Evolutionary conservation across 768 basidiomycete genomes (phyloP), one percentile per base, ranked within the genome.

Genomic region (Boletales sp.): DNA sequence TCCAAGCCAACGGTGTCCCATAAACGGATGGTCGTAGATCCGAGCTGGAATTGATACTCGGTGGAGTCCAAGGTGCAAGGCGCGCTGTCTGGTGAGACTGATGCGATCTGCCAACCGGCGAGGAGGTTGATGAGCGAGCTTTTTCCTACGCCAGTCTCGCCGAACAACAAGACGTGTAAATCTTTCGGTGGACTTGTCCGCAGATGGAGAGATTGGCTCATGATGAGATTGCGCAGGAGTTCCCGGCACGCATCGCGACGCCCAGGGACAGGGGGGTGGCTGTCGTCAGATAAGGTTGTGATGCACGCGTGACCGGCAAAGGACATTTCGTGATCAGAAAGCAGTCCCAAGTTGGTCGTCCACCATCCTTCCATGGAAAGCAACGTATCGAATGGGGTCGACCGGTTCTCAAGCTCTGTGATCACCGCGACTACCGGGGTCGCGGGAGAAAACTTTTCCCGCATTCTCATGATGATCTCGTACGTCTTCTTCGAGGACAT

Each of bases 281-380:
- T 59, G 40, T 45, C 15, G 35, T 64, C 62, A 15, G 49, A 38
- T 13, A 65, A 36, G 4, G 71, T 66, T 4, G 73, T 73, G 51
- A 75, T 62, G 48, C 75, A 76, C 13, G 68, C 72, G 17, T 72
- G 66, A 2, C 59, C 71, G 4, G 58, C 45, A 32, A 72, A 71
- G 19, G 39, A 14, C 56, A 74, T 74, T 2, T 59, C 54, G 24
- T 66, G 42, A 5, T 52, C 30, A 14, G 52, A 57, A 49, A 76
- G 67, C 2, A 18, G 17, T 7, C 37, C 45, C 32, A 65, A 47
- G 43, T 71, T 73, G 45, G 51, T 39, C 18, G 36, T 43, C 74
- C 73, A 75, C 75, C 75, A 76, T 43, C 57, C 57, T 8, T 67
- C 65, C 63, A 71, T 72, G 14, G 66, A 62, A 4, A 51, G 44